Evolutionary conservation across 768 basidiomycete species (phyloP).

Genomic region (Mycena belliarum): DNA sequence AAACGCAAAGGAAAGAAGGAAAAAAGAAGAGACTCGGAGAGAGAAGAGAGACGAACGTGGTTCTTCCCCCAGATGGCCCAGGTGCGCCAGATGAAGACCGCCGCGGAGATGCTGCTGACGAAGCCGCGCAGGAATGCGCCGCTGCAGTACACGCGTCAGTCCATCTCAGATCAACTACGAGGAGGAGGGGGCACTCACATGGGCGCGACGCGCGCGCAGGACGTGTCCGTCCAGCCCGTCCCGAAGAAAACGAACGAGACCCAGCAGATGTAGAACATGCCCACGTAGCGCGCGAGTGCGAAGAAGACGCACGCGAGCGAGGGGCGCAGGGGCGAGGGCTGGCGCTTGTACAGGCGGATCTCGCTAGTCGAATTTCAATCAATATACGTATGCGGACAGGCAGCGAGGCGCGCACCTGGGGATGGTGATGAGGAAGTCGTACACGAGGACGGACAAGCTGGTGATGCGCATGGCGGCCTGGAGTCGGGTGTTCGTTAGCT

Average conservation of each 20-base stretch:
- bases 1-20: too few relatives aligned
- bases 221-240: not conserved
- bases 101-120: not conserved
- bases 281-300: not conserved
- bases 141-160: too few relatives aligned
- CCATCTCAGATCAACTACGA: too few relatives aligned
- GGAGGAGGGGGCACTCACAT: too few relatives aligned
- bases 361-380: not conserved
- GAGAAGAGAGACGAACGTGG: not conserved
- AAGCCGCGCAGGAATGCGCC: not conserved
- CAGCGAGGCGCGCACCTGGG: not conserved
- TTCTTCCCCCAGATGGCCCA: constrained; percentile 1
- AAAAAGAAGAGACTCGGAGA: too few relatives aligned
- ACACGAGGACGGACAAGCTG: not conserved
- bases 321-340: not conserved
- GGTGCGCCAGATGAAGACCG: not conserved
- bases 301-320: not conserved
- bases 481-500: not conserved
- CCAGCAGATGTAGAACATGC: not conserved
- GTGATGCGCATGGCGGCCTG: not conserved
- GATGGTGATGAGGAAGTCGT: not conserved
- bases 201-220: not conserved
- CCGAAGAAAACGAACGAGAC: not conserved
- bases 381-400: not conserved
- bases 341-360: not conserved